Base-by-base conservation (phyloP, 345 rosid genomes). In the Aquilaria yunnanensis region DNA sequence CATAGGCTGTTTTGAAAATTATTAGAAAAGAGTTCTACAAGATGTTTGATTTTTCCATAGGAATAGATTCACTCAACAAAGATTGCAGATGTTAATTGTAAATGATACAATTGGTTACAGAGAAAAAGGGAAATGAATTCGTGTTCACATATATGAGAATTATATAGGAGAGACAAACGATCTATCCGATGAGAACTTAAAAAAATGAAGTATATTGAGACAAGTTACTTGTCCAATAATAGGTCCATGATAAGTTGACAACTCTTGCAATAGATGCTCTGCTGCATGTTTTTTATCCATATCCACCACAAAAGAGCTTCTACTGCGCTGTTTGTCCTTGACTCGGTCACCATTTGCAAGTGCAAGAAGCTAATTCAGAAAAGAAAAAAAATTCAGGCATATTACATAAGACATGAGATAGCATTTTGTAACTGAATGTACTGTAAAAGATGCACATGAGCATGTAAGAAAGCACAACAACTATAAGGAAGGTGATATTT, bases 291-390 rank as follows among this genome's bases (percentile, higher is more conserved):
- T 93, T 75, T 93, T 93, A 75, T 93, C 98, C 72, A 71, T 73
- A 73, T 93, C 98, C 59, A 83, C 98, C 69, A 93, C 87, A 65
- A 86, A 93, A 57, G 94, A 93, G 75, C 81, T 93, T 82, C 90
- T 88, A 68, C 83, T 93, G 33, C 85, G 90, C 72, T 90, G 98
- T 72, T 86, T 88, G 64, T 93, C 92, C 82, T 90, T 93, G 81
- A 93, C 83, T 34, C 98, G 94, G 63, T 88, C 97, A 76, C 98
- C 98, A 65, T 93, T 93, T 67, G 93, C 96, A 70, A 93, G 75
- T 60, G 97, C 98, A 54, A 93, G 85, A 78, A 93, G 92, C 98
- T 93, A 69, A 46, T 64, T 65, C 67, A 65, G 62, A 71, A 63
- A 73, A 8, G 37, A 49, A 70, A 47, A 65, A 23, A 37, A 37